Evolutionary conservation across 305 asterid species (phyloP).

Genomic region (Solanum hybrid): DNA sequence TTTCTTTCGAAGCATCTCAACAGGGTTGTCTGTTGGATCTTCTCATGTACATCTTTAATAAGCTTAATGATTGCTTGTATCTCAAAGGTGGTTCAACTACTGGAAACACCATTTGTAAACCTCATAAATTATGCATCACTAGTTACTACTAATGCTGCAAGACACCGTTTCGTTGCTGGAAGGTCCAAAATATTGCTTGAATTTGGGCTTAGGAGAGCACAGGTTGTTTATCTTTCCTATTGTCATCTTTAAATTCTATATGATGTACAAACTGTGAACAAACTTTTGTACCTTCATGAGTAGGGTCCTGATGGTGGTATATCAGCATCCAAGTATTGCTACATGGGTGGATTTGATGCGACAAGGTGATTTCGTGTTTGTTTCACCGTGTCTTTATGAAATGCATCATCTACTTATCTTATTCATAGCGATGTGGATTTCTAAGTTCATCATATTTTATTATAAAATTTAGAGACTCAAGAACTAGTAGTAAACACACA

Average conservation of each 20-base stretch:
- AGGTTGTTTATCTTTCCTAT: conserved; percentile 29
- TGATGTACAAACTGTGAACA: background rate
- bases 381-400: background rate
- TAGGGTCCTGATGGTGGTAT: conserved; percentile 99
- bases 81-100: conserved; percentile 89
- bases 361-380: conserved; percentile 53
- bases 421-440: background rate
- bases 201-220: conserved; percentile 92
- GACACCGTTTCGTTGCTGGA: conserved; percentile 98
- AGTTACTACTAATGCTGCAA: conserved; percentile 97
- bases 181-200: conserved; percentile 88
- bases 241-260: background rate
- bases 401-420: background rate
- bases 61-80: conserved; percentile 8
- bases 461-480: background rate
- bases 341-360: conserved; percentile 97
- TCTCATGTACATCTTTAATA: background rate
- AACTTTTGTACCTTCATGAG: conserved; percentile 12
- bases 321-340: conserved; percentile 92
- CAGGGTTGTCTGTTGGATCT: background rate
- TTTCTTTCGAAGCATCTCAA: background rate
- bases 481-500: background rate
- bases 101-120: conserved; percentile 86
- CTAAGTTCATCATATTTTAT: background rate
- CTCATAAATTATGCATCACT: conserved; percentile 86